A percentile compares a stretch with the other conserved stretches of the same genome.
Evolutionary conservation across 306 rosid genomes (phyloP).

Genomic region (Sesbania bispinosa): DNA sequence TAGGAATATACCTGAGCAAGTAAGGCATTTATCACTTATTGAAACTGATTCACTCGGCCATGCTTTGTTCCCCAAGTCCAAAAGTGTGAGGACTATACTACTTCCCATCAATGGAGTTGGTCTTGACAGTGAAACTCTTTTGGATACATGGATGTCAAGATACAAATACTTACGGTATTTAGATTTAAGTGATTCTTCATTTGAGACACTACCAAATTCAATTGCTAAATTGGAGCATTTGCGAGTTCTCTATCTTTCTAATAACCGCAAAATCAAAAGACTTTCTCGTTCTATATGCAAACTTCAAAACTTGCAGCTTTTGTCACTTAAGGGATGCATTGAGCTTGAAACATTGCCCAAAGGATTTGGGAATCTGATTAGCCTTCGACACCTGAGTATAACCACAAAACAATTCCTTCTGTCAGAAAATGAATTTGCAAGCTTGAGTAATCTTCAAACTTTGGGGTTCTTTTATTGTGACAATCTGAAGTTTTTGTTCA

Average conservation of each 20-base stretch:
- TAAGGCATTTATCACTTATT: too few relatives aligned
- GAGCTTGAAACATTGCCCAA: background rate
- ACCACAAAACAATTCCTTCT: background rate
- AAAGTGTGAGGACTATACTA: background rate
- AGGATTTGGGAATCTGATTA: background rate
- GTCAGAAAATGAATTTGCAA: background rate
- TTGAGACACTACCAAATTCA: background rate
- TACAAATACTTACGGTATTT: too few relatives aligned
- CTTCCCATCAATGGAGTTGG: background rate
- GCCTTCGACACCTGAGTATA: background rate
- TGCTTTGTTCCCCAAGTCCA: background rate
- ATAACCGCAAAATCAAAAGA: background rate
- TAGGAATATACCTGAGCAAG: background rate
- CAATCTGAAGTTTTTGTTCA: too few relatives aligned
- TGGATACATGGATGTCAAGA: too few relatives aligned
- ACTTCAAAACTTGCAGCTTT: background rate
- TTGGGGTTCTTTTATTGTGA: too few relatives aligned
- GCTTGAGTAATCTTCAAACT: too few relatives aligned
- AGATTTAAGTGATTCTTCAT: too few relatives aligned
- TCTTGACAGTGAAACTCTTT: too few relatives aligned
- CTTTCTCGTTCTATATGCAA: too few relatives aligned
- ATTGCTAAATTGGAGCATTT: background rate
- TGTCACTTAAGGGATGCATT: background rate
- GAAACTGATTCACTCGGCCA: too few relatives aligned
- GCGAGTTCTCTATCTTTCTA: background rate